These are phyloP conservation scores for Henningerozyma blattae DNA, from an alignment of 805 yeast genomes.

Conservation along the genomic window DNA sequence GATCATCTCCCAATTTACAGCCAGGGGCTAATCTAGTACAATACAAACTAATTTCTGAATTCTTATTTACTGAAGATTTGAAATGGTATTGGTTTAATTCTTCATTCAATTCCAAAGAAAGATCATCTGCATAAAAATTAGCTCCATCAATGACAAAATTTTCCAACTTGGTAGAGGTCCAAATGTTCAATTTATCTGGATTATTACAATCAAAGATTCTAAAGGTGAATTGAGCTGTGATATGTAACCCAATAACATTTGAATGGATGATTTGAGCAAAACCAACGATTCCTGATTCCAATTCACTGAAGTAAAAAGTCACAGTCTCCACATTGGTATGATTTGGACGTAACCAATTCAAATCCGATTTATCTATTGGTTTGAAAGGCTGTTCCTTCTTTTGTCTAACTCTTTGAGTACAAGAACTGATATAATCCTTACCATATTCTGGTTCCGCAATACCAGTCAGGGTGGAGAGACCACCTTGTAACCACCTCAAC, in stretches of 20 bases:
- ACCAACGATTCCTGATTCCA: conserved; percentile 54
- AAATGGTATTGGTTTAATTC: conserved; percentile 42
- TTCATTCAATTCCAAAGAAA: conserved; percentile 49
- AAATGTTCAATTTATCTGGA: conserved; percentile 29
- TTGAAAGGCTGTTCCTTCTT: conserved; percentile 40
- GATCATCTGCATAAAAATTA: conserved; percentile 66
- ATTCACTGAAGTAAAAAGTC: conserved; percentile 72
- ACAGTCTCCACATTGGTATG: conserved; percentile 93
- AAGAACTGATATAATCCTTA: conserved; percentile 79
- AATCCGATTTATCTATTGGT: conserved; percentile 52
- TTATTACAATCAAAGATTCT: conserved; percentile 40
- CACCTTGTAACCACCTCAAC: conserved; percentile 77
- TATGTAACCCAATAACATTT: conserved; percentile 74
- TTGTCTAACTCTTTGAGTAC: conserved; percentile 45
- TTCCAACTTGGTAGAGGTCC: conserved; percentile 89
- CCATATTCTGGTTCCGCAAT: conserved; percentile 97
- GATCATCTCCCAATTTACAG: conserved; percentile 82
- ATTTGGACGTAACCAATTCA: conserved; percentile 60
- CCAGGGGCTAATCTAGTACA: conserved; percentile 60
- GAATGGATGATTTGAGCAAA: conserved; percentile 94
- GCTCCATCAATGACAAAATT: conserved; percentile 63
- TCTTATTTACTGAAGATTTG: conserved; percentile 53
- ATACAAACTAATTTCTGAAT: conserved; percentile 57
- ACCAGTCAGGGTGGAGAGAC: conserved; percentile 90
- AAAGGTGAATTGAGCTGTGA: conserved; percentile 90